Conservation (phyloP, 2,329 filamentous ascomycete species). For the Cercospora canescens region DNA sequence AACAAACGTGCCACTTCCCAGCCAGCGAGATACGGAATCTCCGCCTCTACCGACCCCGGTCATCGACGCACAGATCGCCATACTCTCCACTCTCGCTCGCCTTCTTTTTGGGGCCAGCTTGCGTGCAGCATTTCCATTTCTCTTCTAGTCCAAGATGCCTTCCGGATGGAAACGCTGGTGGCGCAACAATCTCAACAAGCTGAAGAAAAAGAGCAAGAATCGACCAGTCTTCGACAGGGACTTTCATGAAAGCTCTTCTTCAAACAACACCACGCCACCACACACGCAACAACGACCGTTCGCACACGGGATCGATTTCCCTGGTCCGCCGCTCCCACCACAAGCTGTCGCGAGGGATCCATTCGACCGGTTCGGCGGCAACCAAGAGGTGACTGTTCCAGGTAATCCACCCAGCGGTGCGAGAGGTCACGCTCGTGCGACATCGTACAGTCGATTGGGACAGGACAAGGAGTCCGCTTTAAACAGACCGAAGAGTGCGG, state of each 20-base stretch:
- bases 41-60: background rate
- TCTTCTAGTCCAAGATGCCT: background rate
- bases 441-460: slow-evolving; percentile 6
- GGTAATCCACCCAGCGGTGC: background rate
- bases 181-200: slow-evolving; percentile 18
- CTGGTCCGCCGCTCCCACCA: background rate
- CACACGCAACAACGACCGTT: slow-evolving; percentile 3
- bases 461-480: background rate
- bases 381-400: background rate
- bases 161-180: slow-evolving; percentile 11
- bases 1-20: background rate
- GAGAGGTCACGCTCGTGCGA: background rate
- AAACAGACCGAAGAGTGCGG: background rate
- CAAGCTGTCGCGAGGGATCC: slow-evolving; percentile 9
- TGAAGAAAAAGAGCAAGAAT: slow-evolving; percentile 12
- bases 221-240: slow-evolving; percentile 12
- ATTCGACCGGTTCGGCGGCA: background rate
- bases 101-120: too few species aligned
- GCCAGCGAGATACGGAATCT: background rate
- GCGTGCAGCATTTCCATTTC: too few species aligned
- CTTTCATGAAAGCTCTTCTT: slow-evolving; percentile 1
- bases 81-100: background rate
- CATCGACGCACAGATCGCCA: background rate
- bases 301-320: background rate
- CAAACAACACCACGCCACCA: background rate